Evolutionary conservation across 2,329 filamentous ascomycete genomes (phyloP).

Genomic region (Neurospora sp.): DNA sequence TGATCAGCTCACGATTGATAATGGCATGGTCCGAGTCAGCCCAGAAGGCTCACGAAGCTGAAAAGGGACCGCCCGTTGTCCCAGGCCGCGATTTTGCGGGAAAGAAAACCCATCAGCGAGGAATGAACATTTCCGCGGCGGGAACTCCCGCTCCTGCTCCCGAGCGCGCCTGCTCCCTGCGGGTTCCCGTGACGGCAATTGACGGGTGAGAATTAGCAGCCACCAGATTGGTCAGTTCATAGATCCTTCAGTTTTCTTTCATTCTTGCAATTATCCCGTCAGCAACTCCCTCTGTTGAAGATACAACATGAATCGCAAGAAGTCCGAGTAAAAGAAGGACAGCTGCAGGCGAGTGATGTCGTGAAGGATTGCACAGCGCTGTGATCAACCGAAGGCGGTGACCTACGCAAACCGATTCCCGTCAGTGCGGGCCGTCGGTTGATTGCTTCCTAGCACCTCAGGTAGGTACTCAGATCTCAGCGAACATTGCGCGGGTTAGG

Average conservation of each 20-base stretch:
- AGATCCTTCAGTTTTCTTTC: not conserved
- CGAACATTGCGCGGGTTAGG: not conserved
- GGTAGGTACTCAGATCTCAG: not conserved
- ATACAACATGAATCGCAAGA: not conserved
- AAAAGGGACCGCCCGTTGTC: not conserved
- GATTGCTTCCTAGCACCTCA: not conserved
- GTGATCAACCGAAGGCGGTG: not conserved
- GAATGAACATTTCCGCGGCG: constrained; percentile 13
- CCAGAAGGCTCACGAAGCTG: not conserved
- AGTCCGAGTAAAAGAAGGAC: not conserved
- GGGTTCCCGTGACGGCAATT: not conserved
- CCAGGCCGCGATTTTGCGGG: not conserved
- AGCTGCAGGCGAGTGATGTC: not conserved
- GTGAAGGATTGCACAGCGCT: not conserved
- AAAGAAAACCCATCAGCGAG: not conserved
- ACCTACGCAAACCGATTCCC: not conserved
- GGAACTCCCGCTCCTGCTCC: constrained; percentile 8
- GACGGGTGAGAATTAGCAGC: not conserved
- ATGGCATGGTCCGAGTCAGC: constrained; percentile 11
- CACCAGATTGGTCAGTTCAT: not conserved
- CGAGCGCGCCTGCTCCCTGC: not conserved
- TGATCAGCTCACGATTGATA: constrained; percentile 16
- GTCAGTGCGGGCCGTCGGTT: not conserved
- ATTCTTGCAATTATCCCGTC: not conserved
- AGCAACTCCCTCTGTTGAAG: not conserved